Base-by-base conservation (phyloP, 495 filamentous ascomycete species). In the Neurospora sp. region DNA sequence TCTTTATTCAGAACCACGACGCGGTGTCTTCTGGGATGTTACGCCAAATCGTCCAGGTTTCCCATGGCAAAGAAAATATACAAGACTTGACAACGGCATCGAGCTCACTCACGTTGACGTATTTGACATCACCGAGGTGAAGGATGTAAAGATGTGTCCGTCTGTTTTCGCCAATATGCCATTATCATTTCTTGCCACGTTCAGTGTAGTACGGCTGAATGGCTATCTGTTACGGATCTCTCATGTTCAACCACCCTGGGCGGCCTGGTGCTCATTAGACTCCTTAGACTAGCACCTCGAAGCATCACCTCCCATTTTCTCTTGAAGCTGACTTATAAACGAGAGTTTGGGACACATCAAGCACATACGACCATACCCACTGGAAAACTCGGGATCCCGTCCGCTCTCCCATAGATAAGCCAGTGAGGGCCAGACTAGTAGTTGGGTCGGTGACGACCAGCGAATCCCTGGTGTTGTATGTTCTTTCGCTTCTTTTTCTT, bases 401-500 rank as follows among this genome's bases (percentile, higher is more conserved):
- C 83, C 83, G 84, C 82, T 85, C 83, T 82, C 80, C 82, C 84
- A 78, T 83, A 81, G 80, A 81, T 78, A 82, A 83, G 77, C 79
- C 45, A 53, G n/a, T 22, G 45, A 53, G 45, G 45, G 45, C 45
- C n/a, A 53, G 45, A 53, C 45, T 78, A 82, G 77, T 80, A 82
- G 73, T 77, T 75, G 73, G 75, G 80, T 81, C 76, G 80, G 79
- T 81, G 81, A 82, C 78, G 77, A 82, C 76, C 75, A 75, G 81
- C 77, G 80, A 82, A 81, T 78, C 70, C 81, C 75, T 74, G 78
- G 78, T 82, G 79, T 79, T 80, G 81, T 81, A 82, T 79, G 80
- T 82, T 78, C 40, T 85, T 82, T 74, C 22, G 12, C 14, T 6
- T 17, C 40, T 16, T 4, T n/a, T 44, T 44, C 40, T 5, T n/a